phyloP scores from a whole-genome alignment of 164 flowering plant genomes.

The Litsea cubeba region DNA sequence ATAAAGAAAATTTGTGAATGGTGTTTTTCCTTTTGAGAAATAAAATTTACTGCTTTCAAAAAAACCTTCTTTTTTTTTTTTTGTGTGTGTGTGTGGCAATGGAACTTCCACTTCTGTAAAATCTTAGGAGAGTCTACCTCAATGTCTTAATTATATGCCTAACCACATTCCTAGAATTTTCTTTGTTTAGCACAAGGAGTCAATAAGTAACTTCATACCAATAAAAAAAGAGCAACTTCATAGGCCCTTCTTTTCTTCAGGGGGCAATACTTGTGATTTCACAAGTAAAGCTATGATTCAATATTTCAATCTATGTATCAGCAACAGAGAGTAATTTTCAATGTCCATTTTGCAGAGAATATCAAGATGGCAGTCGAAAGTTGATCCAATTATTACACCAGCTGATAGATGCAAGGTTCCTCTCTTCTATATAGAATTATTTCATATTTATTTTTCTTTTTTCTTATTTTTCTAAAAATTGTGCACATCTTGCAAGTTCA shows the following conservation, averaged over 20 bases:
- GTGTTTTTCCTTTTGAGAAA: too few relatives aligned
- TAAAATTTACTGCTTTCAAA: too few relatives aligned
- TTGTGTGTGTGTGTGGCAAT: too few relatives aligned
- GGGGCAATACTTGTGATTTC: too few relatives aligned
- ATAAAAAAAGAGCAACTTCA: too few relatives aligned
- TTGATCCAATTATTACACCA: constrained; percentile 17
- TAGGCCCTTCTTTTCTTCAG: neutral
- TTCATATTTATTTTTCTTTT: neutral
- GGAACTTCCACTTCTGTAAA: too few relatives aligned
- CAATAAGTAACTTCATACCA: neutral
- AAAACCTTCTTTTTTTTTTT: too few relatives aligned
- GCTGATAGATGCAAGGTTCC: constrained; percentile 51
- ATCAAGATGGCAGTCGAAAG: constrained; percentile 35
- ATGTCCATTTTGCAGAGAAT: constrained; percentile 37
- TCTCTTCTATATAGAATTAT: neutral
- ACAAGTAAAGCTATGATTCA: neutral
- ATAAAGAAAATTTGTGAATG: too few relatives aligned
- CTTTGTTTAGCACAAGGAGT: neutral
- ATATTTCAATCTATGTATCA: neutral
- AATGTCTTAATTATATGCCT: neutral
- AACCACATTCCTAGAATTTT: neutral
- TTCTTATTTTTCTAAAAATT: neutral
- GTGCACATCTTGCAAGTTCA: neutral
- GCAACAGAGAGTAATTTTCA: neutral
- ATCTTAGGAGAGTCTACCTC: neutral